Evolutionary conservation across 768 basidiomycete species (phyloP).

Genomic region (Leccinum fibrillosum): DNA sequence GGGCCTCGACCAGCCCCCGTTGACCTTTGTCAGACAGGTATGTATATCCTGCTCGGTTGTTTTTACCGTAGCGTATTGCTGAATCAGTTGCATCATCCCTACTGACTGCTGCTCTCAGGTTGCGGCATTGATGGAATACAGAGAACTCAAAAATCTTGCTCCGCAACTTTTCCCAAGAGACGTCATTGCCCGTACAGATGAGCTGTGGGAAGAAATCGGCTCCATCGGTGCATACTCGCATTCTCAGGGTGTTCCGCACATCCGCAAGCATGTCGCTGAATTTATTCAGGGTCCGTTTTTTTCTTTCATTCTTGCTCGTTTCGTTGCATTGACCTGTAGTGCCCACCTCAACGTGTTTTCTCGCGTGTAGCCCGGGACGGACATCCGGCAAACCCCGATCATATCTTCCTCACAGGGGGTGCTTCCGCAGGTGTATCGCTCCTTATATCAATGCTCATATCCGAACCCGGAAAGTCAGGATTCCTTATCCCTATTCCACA

Average conservation of each 20-base stretch:
- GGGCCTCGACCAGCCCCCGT: constrained; percentile 87
- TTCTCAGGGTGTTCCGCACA: constrained; percentile 86
- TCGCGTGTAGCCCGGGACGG: constrained; percentile 76
- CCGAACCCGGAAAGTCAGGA: constrained; percentile 56
- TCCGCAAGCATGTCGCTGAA: constrained; percentile 82
- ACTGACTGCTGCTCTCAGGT: constrained; percentile 46
- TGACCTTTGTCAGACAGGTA: constrained; percentile 92
- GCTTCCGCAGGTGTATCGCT: constrained; percentile 94
- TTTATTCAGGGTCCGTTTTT: constrained; percentile 75
- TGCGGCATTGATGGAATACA: constrained; percentile 90
- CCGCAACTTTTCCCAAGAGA: constrained; percentile 81
- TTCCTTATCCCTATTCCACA: constrained; percentile 97
- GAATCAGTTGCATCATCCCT: not conserved
- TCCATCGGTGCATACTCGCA: constrained; percentile 95
- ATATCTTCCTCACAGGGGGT: constrained; percentile 94
- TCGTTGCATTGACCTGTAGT: constrained; percentile 4
- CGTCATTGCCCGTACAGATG: constrained; percentile 77
- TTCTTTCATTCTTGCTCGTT: not conserved
- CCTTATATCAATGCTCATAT: constrained; percentile 75
- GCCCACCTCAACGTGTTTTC: not conserved
- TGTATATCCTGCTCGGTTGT: constrained; percentile 13
- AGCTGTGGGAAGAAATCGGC: constrained; percentile 82
- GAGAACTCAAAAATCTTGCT: constrained; percentile 74
- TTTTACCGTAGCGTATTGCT: not conserved
- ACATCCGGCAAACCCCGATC: constrained; percentile 71